phyloP scores from a whole-genome alignment of 257 asterid genomes.

The Scutellaria baicalensis region DNA sequence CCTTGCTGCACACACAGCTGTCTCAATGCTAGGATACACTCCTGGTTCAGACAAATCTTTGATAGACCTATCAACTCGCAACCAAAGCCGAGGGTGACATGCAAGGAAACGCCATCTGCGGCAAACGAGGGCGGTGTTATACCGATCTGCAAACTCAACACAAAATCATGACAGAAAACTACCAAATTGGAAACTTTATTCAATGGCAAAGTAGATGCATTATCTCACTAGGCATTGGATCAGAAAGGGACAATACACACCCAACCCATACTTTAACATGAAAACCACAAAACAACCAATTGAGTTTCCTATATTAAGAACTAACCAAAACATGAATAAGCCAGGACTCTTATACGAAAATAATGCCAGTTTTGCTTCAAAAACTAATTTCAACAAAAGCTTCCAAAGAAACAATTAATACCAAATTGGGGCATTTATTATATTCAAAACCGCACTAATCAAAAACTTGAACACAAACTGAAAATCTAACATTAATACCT shows the following conservation, averaged over 20 bases:
- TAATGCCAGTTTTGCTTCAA: not conserved
- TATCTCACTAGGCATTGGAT: not conserved
- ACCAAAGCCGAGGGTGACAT: constrained; percentile 93
- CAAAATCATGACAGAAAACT: constrained; percentile 42
- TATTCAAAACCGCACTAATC: not conserved
- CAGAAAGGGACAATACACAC: not conserved
- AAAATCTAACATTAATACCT: not conserved
- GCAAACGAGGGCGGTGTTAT: constrained; percentile 99
- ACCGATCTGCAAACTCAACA: constrained; percentile 97
- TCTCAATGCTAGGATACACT: constrained; percentile 76
- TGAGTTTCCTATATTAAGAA: too few relatives aligned
- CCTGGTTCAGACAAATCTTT: constrained; percentile 63
- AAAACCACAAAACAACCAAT: not conserved
- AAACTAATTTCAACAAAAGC: not conserved
- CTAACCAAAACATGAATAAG: not conserved
- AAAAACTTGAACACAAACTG: not conserved
- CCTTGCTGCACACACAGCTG: constrained; percentile 90
- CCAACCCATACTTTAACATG: not conserved
- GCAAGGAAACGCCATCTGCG: constrained; percentile 99
- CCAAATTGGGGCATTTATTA: not conserved
- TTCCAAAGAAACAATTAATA: not conserved
- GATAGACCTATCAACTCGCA: constrained; percentile 82
- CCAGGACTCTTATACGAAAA: not conserved
- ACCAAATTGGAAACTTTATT: constrained; percentile 6
- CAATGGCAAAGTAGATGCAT: constrained; percentile 7